Conservation (phyloP, 768 basidiomycete species). For the Mycena crocata region DNA sequence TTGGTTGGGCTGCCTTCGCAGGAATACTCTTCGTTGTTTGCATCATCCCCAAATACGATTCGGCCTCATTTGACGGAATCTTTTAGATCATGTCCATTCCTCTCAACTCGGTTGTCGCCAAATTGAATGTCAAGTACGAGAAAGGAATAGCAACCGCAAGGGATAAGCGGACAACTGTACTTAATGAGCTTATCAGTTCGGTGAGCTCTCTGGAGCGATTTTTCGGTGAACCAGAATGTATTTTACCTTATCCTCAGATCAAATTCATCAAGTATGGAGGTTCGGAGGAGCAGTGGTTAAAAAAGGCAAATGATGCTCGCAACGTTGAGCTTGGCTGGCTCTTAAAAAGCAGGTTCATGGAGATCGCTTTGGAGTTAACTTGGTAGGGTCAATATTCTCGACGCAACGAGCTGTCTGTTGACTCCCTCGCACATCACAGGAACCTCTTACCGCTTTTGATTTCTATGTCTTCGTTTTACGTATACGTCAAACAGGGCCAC, state of each 20-base stretch:
- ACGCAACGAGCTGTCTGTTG: no score
- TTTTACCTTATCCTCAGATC: no score
- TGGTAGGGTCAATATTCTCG: no score
- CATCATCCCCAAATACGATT: no score
- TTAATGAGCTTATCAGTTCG: conserved; percentile 82
- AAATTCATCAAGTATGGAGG: conserved; percentile 89
- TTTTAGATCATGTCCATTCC: conserved; percentile 75
- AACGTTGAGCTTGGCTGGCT: conserved; percentile 81
- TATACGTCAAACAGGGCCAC: conserved; percentile 78
- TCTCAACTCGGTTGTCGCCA: conserved; percentile 73
- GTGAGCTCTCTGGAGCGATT: no score
- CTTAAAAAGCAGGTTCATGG: conserved; percentile 71
- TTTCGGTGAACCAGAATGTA: no score
- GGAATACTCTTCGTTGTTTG: conserved; percentile 79
- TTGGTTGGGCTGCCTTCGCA: conserved; percentile 76
- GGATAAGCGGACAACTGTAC: conserved; percentile 81
- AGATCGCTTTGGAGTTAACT: no score
- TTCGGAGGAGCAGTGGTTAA: conserved; percentile 82
- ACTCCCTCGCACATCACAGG: no score
- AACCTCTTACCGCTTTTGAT: no score
- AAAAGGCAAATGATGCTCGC: conserved; percentile 70
- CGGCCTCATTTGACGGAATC: no score
- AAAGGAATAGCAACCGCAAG: conserved; percentile 70
- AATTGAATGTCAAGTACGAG: conserved; percentile 68
- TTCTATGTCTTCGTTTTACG: conserved; percentile 82